phyloP scores from a whole-genome alignment of 116 monocot species.

The Posidonia oceanica region DNA sequence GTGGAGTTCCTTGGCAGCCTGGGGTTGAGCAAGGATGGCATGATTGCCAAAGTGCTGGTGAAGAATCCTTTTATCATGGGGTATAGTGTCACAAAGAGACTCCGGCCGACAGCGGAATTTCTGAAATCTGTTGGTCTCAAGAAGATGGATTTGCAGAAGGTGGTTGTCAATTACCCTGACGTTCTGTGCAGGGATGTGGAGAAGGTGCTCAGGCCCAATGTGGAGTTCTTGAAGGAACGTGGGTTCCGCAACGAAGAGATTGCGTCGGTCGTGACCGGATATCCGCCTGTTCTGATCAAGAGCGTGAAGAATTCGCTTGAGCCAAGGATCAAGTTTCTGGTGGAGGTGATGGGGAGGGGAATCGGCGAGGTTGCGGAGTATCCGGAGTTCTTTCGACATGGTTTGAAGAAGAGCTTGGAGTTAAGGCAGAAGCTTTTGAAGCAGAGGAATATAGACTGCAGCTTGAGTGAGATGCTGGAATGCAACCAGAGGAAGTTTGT shows the following conservation, averaged over 20 bases:
- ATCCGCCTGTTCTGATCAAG: constrained; percentile 84
- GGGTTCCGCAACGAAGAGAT: constrained; percentile 51
- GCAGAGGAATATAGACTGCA: constrained; percentile 36
- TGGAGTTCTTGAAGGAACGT: constrained; percentile 37
- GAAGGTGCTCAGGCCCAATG: constrained; percentile 59
- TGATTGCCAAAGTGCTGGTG: constrained; percentile 49
- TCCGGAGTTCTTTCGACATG: constrained; percentile 77
- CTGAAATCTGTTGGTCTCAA: constrained; percentile 60
- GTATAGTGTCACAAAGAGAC: constrained; percentile 77
- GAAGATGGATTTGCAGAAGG: constrained; percentile 34
- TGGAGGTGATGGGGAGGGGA: constrained; percentile 68
- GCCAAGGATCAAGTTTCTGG: constrained; percentile 75
- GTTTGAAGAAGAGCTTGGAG: constrained; percentile 85
- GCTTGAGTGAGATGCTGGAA: constrained; percentile 70
- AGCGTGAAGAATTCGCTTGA: constrained; percentile 71
- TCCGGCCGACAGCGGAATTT: constrained; percentile 64
- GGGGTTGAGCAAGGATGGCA: constrained; percentile 32
- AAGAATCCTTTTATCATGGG: constrained; percentile 85
- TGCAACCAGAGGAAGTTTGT: constrained; percentile 67
- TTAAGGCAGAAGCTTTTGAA: constrained; percentile 42
- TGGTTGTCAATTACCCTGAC: constrained; percentile 54
- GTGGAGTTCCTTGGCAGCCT: constrained; percentile 43
- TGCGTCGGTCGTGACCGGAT: constrained; percentile 48
- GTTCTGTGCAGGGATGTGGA: constrained; percentile 71
- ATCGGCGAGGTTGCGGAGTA: constrained; percentile 57